Evolutionary conservation across 1,139 yeast genomes (phyloP).

Genomic region (Kodamaea alishanica): DNA sequence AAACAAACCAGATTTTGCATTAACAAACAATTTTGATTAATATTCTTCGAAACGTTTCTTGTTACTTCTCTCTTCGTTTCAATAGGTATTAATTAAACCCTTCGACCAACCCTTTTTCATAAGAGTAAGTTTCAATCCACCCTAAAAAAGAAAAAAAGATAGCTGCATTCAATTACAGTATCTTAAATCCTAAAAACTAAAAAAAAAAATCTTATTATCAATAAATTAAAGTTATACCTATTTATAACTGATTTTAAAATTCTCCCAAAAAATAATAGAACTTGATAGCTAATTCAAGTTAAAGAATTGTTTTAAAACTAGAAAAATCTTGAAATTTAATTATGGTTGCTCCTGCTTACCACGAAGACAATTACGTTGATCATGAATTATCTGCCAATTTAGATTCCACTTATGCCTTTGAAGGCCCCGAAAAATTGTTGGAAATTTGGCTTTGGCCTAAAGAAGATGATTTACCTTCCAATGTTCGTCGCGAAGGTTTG

Average conservation of each 20-base stretch:
- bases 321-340: constrained; percentile 2
- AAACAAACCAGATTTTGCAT: not conserved
- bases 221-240: constrained; percentile 1
- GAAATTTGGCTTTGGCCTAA: constrained; percentile 79
- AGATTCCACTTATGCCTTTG: constrained; percentile 89
- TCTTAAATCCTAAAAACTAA: constrained; percentile 7
- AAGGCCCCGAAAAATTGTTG: constrained; percentile 92
- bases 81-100: constrained; percentile 17
- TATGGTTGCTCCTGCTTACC: constrained; percentile 46
- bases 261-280: constrained; percentile 2
- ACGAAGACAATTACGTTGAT: constrained; percentile 58
- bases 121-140: constrained; percentile 48
- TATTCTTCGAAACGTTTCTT: constrained; percentile 44
- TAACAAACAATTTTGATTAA: constrained; percentile 7
- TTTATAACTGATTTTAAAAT: constrained; percentile 1
- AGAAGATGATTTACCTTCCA: constrained; percentile 35
- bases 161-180: not conserved
- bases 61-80: constrained; percentile 52
- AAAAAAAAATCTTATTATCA: constrained; percentile 3
- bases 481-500: constrained; percentile 43
- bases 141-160: constrained; percentile 18
- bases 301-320: not conserved
- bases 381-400: constrained; percentile 73
- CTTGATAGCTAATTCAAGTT: not conserved
- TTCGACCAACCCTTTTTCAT: constrained; percentile 10